Evolutionary conservation across 129 eudicot genomes (phyloP).

Genomic region (Lactuca saligna): DNA sequence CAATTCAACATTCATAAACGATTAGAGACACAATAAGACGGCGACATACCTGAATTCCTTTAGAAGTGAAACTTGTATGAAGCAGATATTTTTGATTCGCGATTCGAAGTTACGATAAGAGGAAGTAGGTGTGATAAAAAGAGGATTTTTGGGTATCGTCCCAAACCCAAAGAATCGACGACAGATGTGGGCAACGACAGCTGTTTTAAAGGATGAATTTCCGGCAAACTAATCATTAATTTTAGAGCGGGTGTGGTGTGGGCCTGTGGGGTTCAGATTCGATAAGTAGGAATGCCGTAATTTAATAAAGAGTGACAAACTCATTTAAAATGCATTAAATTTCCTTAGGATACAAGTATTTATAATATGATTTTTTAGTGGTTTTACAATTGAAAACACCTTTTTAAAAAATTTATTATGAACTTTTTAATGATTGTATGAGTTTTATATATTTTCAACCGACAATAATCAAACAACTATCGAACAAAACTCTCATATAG

Average conservation of each 20-base stretch:
- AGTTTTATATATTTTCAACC: too few relatives aligned
- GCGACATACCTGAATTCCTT: conserved; percentile 21
- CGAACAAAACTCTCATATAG: too few relatives aligned
- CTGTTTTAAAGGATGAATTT: conserved; percentile 17
- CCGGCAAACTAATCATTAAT: conserved; percentile 16
- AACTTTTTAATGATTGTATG: too few relatives aligned
- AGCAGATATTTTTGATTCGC: background rate
- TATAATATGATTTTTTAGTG: too few relatives aligned
- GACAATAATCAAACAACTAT: too few relatives aligned
- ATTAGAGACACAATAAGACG: background rate
- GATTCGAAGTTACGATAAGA: conserved; percentile 1
- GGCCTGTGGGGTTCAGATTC: background rate
- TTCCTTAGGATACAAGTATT: too few relatives aligned
- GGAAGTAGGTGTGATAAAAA: conserved; percentile 4
- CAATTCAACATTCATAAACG: background rate
- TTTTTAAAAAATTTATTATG: too few relatives aligned
- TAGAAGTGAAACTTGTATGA: conserved; percentile 8
- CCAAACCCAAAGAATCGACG: conserved; percentile 1
- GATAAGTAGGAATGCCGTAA: background rate
- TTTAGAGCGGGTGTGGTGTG: background rate
- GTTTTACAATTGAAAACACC: too few relatives aligned
- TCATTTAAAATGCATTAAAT: too few relatives aligned
- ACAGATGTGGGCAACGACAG: conserved; percentile 13
- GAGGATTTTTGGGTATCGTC: background rate
- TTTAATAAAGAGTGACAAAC: too few relatives aligned